Conservation (phyloP, 2,329 filamentous ascomycete genomes). For the Sporothrix dimorphospora region DNA sequence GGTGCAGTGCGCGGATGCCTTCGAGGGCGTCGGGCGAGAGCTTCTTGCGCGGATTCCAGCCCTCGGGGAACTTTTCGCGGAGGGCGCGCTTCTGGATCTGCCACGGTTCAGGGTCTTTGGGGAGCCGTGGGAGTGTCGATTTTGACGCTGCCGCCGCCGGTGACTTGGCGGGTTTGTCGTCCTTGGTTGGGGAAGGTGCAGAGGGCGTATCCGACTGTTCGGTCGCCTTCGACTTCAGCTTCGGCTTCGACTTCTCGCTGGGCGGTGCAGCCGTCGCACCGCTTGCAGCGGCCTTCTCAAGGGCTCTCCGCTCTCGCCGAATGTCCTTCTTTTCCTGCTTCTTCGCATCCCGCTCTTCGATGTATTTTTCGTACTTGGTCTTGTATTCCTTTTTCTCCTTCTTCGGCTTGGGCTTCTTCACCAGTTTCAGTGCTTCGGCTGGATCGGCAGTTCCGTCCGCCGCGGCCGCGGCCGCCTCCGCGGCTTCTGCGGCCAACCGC, state of each 20-base stretch:
- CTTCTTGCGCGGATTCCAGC: slow-evolving; percentile 82
- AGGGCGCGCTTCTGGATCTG: slow-evolving; percentile 74
- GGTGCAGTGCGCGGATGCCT: slow-evolving; percentile 83
- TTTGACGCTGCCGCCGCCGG: not conserved
- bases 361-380: not conserved
- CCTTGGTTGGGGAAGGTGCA: not conserved
- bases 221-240: not conserved
- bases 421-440: not conserved
- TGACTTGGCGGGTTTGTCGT: not conserved
- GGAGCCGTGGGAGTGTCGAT: not conserved
- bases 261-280: not conserved
- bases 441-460: not conserved
- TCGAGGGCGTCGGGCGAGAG: slow-evolving; percentile 89
- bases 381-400: not conserved
- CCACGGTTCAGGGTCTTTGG: slow-evolving; percentile 57
- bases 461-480: not conserved
- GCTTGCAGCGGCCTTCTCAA: not conserved
- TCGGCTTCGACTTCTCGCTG: not conserved
- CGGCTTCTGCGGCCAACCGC: slow-evolving; percentile 3
- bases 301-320: not conserved
- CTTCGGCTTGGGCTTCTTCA: not conserved
- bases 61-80: slow-evolving; percentile 75
- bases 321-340: not conserved
- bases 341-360: slow-evolving; percentile 16
- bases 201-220: not conserved